Evolutionary conservation across 202 grass and related monocot species (phyloP).

Genomic region (Schoenoplectus tabernaemontani): DNA sequence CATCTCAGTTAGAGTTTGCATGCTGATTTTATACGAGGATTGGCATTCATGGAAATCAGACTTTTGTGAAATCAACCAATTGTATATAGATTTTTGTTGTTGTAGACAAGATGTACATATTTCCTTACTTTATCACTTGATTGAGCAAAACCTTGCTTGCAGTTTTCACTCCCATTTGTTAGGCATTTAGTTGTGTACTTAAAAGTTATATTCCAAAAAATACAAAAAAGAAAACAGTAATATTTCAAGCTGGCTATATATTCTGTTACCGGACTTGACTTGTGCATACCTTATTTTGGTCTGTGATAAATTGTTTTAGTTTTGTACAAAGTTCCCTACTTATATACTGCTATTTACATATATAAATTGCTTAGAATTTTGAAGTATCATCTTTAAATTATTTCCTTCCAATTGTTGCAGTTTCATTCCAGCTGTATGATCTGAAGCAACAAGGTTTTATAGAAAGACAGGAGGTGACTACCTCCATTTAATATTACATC

Average conservation of each 20-base stretch:
- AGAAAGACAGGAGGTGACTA: conserved; percentile 66
- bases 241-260: background rate
- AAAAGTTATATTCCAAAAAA: background rate
- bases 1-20: background rate
- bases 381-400: background rate
- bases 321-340: background rate
- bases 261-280: background rate
- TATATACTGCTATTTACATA: background rate
- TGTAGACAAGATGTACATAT: background rate
- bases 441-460: conserved; percentile 81
- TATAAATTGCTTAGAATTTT: background rate
- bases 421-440: conserved; percentile 78
- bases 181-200: conserved; percentile 1
- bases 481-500: background rate
- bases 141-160: background rate
- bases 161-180: background rate
- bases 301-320: background rate
- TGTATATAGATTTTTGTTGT: background rate
- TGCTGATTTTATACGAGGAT: background rate
- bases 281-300: background rate
- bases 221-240: background rate
- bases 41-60: background rate
- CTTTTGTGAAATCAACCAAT: background rate
- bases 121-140: background rate
- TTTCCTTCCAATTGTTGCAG: conserved; percentile 34